Base-by-base conservation (phyloP, 768 basidiomycete species). In the Porphyrellus cyaneotinctus region DNA sequence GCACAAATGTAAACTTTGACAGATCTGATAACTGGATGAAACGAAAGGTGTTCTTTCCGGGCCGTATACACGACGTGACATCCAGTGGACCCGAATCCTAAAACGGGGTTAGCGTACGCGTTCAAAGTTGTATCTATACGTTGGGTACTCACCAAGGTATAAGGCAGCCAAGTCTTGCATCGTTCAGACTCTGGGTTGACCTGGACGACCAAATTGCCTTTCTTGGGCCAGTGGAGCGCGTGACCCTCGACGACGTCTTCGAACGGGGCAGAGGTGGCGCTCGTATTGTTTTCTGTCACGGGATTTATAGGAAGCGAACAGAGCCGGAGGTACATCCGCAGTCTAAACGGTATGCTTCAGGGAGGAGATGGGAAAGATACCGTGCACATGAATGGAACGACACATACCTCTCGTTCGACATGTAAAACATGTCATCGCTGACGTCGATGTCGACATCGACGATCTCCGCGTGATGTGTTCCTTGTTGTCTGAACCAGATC, bases 21-120 rank as follows among this genome's bases (percentile, higher is more conserved):
- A 80, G 65, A 45, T 67, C 63, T 7, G 70, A 70, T 15, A 84
- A 64, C 31, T 82, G 81, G 38, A 82, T 76, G 49, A 82, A 72
- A 33, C 75, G 72, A 48, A 84, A 63, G 6, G 70, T 62, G 62
- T 83, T 84, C 35, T 54, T 63, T 10, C 81, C 82, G 37, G 72
- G 67, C 30, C 57, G 66, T 1, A 82, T 58, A 53, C 62, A 66
- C 4, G 67, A 42, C 36, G 78, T 76, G 42, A 82, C 67, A 43
- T 80, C 72, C 20, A 78, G 49, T 33, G 72, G 62, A 18, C 57
- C 56, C 41, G 61, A 55, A 44, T 66, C 69, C 75, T 67, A 30
- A 44, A 51, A 15, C 9, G 14, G n/a, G 6, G 30, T 54, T 17
- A 50, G 41, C 17, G 30, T 18, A 31, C 31, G 28, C 28, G 53